Conservation (phyloP, 164 flowering plant species). For the Warburgia ugandensis region DNA sequence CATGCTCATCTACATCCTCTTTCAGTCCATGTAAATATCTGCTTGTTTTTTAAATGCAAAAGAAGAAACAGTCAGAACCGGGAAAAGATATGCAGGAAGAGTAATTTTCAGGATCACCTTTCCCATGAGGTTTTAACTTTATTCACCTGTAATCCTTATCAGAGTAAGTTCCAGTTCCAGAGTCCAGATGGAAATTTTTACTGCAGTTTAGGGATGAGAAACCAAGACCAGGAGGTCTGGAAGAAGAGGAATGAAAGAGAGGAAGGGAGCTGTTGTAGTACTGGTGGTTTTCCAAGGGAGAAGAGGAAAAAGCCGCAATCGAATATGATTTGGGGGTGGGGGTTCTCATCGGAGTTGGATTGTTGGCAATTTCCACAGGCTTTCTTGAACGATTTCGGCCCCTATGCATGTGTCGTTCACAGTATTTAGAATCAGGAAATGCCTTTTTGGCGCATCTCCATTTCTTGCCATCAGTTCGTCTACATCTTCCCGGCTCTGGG, state of each 20-base stretch:
- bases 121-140: too few relatives aligned
- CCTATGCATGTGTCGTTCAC: conserved; percentile 68
- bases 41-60: too few relatives aligned
- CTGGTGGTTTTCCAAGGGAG: conserved; percentile 4
- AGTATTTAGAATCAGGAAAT: conserved; percentile 56
- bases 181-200: conserved; percentile 19
- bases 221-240: conserved; percentile 14
- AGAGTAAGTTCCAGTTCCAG: conserved; percentile 20
- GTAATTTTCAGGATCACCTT: too few relatives aligned
- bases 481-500: conserved; percentile 68
- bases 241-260: conserved; percentile 20
- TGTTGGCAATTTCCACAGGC: conserved; percentile 38
- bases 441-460: conserved; percentile 64
- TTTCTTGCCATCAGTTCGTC: conserved; percentile 71
- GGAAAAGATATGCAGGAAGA: too few relatives aligned
- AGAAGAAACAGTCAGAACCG: too few relatives aligned
- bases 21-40: conserved; percentile 26
- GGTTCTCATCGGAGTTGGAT: conserved; percentile 6
- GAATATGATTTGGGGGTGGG: background rate
- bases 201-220: conserved; percentile 17
- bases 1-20: conserved; percentile 27
- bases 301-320: conserved; percentile 15
- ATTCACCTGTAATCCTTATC: conserved; percentile 41
- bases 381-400: conserved; percentile 69
- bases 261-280: conserved; percentile 9